phyloP scores from a whole-genome alignment of 1,284 basidiomycete genomes.

The Tilletia indica region DNA sequence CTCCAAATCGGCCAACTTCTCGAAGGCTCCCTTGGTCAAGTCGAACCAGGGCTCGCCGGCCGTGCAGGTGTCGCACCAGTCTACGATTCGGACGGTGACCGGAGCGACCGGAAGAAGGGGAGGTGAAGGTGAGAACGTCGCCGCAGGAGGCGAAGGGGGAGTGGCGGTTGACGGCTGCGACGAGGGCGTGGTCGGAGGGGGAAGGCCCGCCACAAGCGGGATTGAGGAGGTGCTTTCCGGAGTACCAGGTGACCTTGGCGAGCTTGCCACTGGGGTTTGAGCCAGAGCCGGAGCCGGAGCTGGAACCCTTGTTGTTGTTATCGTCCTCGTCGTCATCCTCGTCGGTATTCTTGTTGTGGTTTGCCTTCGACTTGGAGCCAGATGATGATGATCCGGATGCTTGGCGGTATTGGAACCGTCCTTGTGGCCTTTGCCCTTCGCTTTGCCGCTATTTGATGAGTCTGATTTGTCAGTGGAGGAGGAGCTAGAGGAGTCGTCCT shows the following conservation, averaged over 20 bases:
- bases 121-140: background rate
- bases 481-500: background rate
- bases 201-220: constrained; percentile 12
- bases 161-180: constrained; percentile 12
- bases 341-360: background rate
- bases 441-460: too few species aligned
- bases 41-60: constrained; percentile 7
- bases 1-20: constrained; percentile 16
- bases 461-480: too few species aligned
- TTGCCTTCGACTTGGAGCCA: background rate
- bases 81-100: constrained; percentile 13
- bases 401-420: background rate
- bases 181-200: constrained; percentile 10
- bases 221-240: background rate
- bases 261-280: background rate
- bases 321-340: background rate
- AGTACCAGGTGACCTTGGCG: constrained; percentile 14
- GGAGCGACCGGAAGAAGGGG: background rate
- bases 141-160: constrained; percentile 9
- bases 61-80: constrained; percentile 17
- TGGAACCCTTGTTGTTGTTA: background rate
- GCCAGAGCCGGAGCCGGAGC: constrained; percentile 5
- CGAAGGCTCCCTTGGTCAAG: constrained; percentile 16
- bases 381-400: background rate
- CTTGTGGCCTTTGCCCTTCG: background rate